These are phyloP conservation scores for Biscogniauxia sp. DNA, from an alignment of 2,329 filamentous ascomycete species.

Conservation along the genomic window DNA sequence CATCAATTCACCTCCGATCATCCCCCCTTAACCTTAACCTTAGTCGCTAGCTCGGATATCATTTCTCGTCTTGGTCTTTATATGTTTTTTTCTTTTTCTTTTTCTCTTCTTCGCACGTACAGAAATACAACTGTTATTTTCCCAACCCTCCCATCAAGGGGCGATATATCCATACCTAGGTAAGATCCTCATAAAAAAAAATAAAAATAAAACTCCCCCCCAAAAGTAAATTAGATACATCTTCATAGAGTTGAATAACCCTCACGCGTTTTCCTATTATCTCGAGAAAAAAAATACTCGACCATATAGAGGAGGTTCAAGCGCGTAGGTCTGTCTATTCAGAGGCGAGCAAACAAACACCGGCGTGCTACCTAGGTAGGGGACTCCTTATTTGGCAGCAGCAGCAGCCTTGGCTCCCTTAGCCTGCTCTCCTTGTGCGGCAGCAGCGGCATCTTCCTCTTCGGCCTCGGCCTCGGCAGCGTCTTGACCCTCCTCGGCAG, in stretches of 20 bases:
- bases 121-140: not conserved
- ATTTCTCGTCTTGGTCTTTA: not conserved
- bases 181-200: not conserved
- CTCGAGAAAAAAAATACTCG: no score
- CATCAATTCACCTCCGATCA: not conserved
- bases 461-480: not conserved
- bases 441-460: not conserved
- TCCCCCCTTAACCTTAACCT: no score
- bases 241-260: not conserved
- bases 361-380: not conserved
- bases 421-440: not conserved
- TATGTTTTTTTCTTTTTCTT: no score
- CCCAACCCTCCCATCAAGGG: not conserved
- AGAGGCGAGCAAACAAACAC: not conserved
- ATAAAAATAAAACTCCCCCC: not conserved
- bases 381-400: not conserved
- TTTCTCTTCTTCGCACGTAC: no score
- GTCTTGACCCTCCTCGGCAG: not conserved
- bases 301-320: not conserved
- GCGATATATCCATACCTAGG: not conserved
- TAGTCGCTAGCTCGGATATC: not conserved
- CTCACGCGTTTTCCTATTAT: no score
- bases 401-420: not conserved
- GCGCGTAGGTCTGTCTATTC: not conserved
- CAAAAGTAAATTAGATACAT: not conserved